phyloP scores from a whole-genome alignment of 2,329 filamentous ascomycete genomes.

The Claviceps monticola region DNA sequence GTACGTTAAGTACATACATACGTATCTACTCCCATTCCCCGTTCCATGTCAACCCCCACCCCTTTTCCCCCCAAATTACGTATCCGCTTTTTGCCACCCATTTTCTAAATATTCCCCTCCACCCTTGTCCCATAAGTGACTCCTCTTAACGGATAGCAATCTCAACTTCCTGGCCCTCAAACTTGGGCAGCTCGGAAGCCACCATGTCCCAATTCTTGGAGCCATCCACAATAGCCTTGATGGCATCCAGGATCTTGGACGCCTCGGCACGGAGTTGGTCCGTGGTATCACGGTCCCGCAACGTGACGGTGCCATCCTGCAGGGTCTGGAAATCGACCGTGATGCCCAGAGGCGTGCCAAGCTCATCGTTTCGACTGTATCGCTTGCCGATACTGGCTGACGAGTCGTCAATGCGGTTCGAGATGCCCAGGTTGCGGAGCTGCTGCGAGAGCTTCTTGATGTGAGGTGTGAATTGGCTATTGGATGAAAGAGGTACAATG shows the following conservation, averaged over 20 bases:
- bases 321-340: slow-evolving; percentile 94
- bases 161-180: slow-evolving; percentile 60
- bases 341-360: slow-evolving; percentile 86
- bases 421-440: slow-evolving; percentile 63
- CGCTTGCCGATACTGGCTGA: slow-evolving; percentile 89
- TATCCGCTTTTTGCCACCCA: not conserved
- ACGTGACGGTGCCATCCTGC: slow-evolving; percentile 72
- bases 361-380: slow-evolving; percentile 87
- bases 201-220: slow-evolving; percentile 54
- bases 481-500: slow-evolving; percentile 74
- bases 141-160: slow-evolving; percentile 20
- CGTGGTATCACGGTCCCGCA: slow-evolving; percentile 82
- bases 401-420: slow-evolving; percentile 79
- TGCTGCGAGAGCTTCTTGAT: slow-evolving; percentile 59
- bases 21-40: no score
- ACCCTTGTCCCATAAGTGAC: not conserved
- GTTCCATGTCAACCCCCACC: not conserved
- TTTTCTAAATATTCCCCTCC: not conserved
- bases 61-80: not conserved
- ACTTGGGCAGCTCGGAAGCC: slow-evolving; percentile 64
- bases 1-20: no score
- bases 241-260: slow-evolving; percentile 63
- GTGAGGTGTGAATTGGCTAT: slow-evolving; percentile 68
- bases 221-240: slow-evolving; percentile 39
- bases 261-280: slow-evolving; percentile 78